These are phyloP conservation scores for Boletus semigastroideus DNA, from an alignment of 1,284 basidiomycete genomes.

Conservation along the genomic window DNA sequence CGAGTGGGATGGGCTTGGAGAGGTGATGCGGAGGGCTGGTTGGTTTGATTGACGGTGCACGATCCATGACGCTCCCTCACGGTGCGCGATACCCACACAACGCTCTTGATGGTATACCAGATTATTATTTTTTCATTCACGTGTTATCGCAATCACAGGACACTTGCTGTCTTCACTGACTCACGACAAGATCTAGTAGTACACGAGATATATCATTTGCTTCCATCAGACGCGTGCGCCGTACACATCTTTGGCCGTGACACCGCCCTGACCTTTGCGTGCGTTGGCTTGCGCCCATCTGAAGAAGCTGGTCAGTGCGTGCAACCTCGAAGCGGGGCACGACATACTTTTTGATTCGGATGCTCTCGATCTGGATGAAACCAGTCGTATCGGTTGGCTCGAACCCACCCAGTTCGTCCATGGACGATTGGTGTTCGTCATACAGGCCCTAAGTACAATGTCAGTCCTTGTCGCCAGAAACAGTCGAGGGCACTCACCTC, in stretches of 20 bases:
- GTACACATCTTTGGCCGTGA: conserved; percentile 51
- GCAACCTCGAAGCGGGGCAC: neutral
- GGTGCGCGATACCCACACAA: conserved; percentile 4
- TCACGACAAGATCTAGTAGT: conserved; percentile 1
- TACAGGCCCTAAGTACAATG: conserved; percentile 70
- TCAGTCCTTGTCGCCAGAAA: neutral
- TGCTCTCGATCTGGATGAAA: conserved; percentile 94
- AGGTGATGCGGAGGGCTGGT: conserved; percentile 69
- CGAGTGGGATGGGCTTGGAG: conserved; percentile 63
- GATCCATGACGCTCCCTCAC: neutral
- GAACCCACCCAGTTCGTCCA: conserved; percentile 99
- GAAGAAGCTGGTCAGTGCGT: neutral
- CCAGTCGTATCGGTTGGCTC: conserved; percentile 90
- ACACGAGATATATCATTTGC: conserved; percentile 2
- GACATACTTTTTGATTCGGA: conserved; percentile 91
- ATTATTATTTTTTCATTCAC: neutral
- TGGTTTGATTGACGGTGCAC: conserved; percentile 53
- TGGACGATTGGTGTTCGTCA: conserved; percentile 95
- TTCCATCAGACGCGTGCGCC: conserved; percentile 22
- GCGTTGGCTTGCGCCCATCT: conserved; percentile 86
- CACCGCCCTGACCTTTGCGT: conserved; percentile 78
- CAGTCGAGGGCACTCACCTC: conserved; percentile 53
- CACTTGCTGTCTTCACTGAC: neutral
- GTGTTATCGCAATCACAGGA: too few relatives aligned
- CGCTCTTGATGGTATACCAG: neutral